Evolutionary conservation across 306 rosid species (phyloP).

Genomic region (Vicia faba): DNA sequence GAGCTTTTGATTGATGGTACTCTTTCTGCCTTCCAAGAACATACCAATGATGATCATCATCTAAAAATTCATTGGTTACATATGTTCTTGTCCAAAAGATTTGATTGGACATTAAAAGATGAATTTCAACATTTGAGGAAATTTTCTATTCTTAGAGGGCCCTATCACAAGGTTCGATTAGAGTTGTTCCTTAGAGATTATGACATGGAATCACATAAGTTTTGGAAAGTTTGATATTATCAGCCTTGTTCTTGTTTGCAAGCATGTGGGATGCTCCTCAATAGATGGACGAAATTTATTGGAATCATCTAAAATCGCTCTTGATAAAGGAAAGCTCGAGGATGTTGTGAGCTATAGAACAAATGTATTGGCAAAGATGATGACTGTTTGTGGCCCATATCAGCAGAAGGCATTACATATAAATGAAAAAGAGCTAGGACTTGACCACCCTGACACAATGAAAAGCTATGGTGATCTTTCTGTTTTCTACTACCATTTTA

Average conservation of each 20-base stretch:
- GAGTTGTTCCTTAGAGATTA: conserved; percentile 84
- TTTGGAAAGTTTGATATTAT: conserved; percentile 70
- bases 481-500: conserved; percentile 75
- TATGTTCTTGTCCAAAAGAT: conserved; percentile 54
- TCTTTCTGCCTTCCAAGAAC: no score
- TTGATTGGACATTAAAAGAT: conserved; percentile 72
- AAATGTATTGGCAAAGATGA: conserved; percentile 51
- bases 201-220: conserved; percentile 71
- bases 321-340: conserved; percentile 96
- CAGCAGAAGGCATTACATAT: conserved; percentile 90
- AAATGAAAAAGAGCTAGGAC: conserved; percentile 94
- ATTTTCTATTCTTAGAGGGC: conserved; percentile 79
- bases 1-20: no score
- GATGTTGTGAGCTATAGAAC: conserved; percentile 90
- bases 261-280: conserved; percentile 86
- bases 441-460: conserved; percentile 98
- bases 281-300: conserved; percentile 85
- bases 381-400: no score
- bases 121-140: conserved; percentile 82
- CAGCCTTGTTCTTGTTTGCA: conserved; percentile 87
- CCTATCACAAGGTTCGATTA: conserved; percentile 85
- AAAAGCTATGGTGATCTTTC: conserved; percentile 99
- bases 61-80: conserved; percentile 72
- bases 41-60: conserved; percentile 48
- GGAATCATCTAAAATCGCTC: conserved; percentile 89